Percentiles rank a stretch among this genome's conserved stretches.
These are phyloP conservation scores for Madurella fahalii DNA, from an alignment of 2,329 filamentous ascomycete species.

Conservation along the genomic window DNA sequence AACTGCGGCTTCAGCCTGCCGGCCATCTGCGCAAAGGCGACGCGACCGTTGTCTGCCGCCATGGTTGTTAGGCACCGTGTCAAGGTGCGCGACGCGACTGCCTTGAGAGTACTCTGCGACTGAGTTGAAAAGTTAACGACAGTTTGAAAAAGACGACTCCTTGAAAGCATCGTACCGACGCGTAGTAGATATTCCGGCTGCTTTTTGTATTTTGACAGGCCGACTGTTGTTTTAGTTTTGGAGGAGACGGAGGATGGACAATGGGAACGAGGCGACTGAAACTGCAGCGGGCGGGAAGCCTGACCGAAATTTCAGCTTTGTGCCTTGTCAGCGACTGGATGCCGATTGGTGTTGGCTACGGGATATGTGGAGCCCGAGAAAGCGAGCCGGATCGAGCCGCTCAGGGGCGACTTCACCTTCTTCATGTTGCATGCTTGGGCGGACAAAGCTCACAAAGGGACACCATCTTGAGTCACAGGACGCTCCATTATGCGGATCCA, in stretches of 20 bases:
- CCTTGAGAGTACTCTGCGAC: background rate
- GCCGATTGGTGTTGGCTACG: background rate
- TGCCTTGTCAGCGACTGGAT: background rate
- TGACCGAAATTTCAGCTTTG: slow-evolving; percentile 6
- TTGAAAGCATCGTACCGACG: background rate
- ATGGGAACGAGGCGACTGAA: slow-evolving; percentile 7
- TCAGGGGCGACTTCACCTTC: background rate
- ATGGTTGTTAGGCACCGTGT: slow-evolving; percentile 4
- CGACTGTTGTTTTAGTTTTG: too few relatives aligned
- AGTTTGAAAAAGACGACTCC: background rate
- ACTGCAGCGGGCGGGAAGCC: background rate
- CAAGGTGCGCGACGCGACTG: background rate
- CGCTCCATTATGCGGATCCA: too few relatives aligned
- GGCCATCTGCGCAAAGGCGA: slow-evolving; percentile 19
- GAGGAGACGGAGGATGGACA: background rate
- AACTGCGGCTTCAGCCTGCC: slow-evolving; percentile 24
- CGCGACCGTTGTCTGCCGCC: slow-evolving; percentile 4
- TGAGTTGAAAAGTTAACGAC: background rate
- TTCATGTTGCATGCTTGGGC: background rate
- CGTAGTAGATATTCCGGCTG: background rate
- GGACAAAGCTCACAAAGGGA: background rate
- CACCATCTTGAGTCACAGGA: too few relatives aligned
- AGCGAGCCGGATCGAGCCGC: slow-evolving; percentile 6
- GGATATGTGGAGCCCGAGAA: background rate
- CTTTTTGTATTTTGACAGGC: background rate